A percentile compares a stretch with the other conserved stretches of the same genome.
These are phyloP conservation scores for Botryotinia narcissicola DNA, from an alignment of 2,329 filamentous ascomycete genomes.

Conservation along the genomic window DNA sequence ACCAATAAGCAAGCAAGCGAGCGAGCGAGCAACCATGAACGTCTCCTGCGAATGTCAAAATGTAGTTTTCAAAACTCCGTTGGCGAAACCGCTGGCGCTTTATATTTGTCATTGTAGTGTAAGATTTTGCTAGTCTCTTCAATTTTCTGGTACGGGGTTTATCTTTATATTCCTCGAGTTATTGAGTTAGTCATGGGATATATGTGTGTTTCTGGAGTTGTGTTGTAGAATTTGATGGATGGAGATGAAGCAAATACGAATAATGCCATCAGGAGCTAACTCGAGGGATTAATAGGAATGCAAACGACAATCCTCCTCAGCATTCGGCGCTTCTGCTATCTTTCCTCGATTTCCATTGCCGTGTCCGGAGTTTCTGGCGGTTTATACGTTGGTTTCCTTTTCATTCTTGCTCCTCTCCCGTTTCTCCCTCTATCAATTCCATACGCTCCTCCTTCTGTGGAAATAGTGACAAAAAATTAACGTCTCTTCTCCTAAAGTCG, in stretches of 20 bases:
- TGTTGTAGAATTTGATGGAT: neutral
- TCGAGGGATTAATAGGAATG: neutral
- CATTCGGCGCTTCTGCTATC: constrained; percentile 17
- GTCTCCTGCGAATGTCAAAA: constrained; percentile 17
- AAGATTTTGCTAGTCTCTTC: neutral
- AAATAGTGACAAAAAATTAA: constrained; percentile 11
- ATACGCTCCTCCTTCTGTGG: neutral
- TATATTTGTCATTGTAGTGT: constrained; percentile 21
- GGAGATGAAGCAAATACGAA: too few species aligned
- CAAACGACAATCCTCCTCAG: constrained; percentile 14
- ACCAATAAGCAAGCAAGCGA: neutral
- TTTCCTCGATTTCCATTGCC: constrained; percentile 13
- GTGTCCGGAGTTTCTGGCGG: neutral
- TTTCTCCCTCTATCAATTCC: neutral
- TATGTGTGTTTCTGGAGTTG: neutral
- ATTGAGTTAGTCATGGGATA: too few species aligned
- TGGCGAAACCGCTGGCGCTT: constrained; percentile 12
- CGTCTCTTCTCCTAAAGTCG: constrained; percentile 44
- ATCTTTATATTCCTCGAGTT: neutral
- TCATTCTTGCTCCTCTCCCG: neutral
- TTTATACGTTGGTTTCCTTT: constrained; percentile 12
- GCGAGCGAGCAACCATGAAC: constrained; percentile 12
- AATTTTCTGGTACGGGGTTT: neutral
- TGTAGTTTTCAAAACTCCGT: constrained; percentile 15
- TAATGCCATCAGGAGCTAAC: neutral